Base-by-base conservation (phyloP, 257 asterid genomes). In the Nicotiana otophora region DNA sequence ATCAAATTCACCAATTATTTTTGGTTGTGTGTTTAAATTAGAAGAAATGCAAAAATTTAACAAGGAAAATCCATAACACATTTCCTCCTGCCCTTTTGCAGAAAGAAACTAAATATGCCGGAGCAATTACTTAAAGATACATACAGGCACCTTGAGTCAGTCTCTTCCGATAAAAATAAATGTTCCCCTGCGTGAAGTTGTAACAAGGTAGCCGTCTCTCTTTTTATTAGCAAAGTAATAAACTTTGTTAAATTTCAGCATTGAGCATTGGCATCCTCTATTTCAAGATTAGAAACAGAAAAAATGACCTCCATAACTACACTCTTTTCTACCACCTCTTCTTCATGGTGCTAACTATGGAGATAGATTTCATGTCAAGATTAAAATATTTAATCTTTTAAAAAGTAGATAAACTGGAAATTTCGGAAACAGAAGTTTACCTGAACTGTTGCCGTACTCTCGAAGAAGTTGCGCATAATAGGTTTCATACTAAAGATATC, bases 371-470 rank as follows among this genome's bases (percentile, higher is more conserved):
- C 60, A 72, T 72, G 34, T 12, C 60, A 46, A 20, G 8, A 36
- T 36, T 36, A 36, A 36, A 46, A 72, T 70, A 20, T 46, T 0
- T 7, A 14, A 74, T 74, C 39, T 46, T 74, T 23, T 20, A 23
- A 94, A 26, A 14, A 12, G 62, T 48, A 74, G 61, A 14, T 39
- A 28, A 67, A 11, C 62, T 5, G 5, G 46, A 5, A 34, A 30
- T n/a, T 11, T 19, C 39, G 23, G n/a, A 28, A 34, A 36, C n/a
- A 4, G 10, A 12, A 68, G 39, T 36, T 84, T 88, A 96, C 98
- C 97, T 94, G 98, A 85, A 96, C 98, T 5, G 95, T 96, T 63
- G 98, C 81, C 10, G 98, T 93, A 84, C 94, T 94, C 83, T 94
- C 98, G 70, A 96, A 96, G 90, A 94, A 96, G 92, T 94, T 95